Evolutionary conservation across 192 early-diverging fungal species (phyloP).

Genomic region (Coemansia sp.): DNA sequence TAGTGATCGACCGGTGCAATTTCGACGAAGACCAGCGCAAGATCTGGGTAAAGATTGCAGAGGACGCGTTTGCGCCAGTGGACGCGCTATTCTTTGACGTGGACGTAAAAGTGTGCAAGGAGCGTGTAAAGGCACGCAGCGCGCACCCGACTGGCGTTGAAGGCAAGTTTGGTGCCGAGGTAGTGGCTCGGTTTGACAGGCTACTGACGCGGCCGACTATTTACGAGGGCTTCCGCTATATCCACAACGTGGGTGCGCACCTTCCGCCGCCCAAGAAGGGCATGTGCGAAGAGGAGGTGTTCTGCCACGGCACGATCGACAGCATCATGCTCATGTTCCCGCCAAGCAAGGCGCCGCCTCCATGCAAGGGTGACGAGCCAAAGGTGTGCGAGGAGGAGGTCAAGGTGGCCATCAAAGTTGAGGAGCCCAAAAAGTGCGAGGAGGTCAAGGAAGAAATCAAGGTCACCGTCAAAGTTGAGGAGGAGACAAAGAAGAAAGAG

Average conservation of each 20-base stretch:
- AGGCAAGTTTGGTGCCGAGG: conserved; percentile 59
- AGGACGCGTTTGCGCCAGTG: conserved; percentile 55
- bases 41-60: conserved; percentile 67
- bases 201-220: conserved; percentile 48
- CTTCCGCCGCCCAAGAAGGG: conserved; percentile 49
- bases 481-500: conserved; percentile 42
- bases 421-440: conserved; percentile 29
- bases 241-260: conserved; percentile 53
- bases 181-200: conserved; percentile 61
- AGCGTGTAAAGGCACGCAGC: conserved; percentile 59
- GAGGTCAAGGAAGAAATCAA: conserved; percentile 32
- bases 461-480: conserved; percentile 47
- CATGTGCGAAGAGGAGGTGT: conserved; percentile 50
- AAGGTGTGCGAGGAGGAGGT: conserved; percentile 12
- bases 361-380: conserved; percentile 25
- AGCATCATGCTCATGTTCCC: conserved; percentile 53
- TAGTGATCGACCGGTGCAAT: conserved; percentile 76
- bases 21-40: conserved; percentile 73
- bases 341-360: conserved; percentile 43
- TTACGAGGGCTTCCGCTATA: conserved; percentile 54
- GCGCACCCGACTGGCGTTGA: conserved; percentile 73
- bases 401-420: conserved; percentile 47
- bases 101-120: conserved; percentile 58
- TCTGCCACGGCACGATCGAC: conserved; percentile 38
- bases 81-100: conserved; percentile 72